Evolutionary conservation across 495 filamentous ascomycete species (phyloP), one percentile per base, ranked within the genome.

Genomic region (Lichenothelia convexa): DNA sequence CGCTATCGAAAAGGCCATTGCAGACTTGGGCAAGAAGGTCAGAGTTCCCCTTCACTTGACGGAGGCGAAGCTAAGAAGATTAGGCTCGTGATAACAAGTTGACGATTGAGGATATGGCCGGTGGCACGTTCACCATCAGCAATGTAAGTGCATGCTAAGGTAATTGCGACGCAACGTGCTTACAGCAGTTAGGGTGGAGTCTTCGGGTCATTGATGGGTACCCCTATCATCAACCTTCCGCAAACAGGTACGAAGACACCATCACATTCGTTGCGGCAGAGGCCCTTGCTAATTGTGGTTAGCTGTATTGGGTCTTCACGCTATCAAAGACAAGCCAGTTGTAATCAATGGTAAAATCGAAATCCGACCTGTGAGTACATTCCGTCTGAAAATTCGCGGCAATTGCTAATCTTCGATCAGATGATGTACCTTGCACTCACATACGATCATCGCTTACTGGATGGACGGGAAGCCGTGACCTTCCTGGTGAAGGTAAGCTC

Each of bases 391-490:
- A 13, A 19, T 12, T 11, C 9, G 20, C 18, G 21, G 5, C 13
- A 32, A 34, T 33, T 50, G 31, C 32, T 40, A n/a, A 27, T 34
- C 36, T 4, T 21, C 20, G 22, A 13, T 13, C 45, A 78, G 70
- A 95, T 97, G 83, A 97, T 97, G 89, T 94, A 92, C 46, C 72
- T 97, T 27, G 91, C 89, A 27, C 70, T 97, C 34, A 97, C 89
- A 12, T 97, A 97, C 53, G 89, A 97, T 50, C 89, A 97, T 58
- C 78, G 89, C 44, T 70, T 95, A 24, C 64, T 97, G 18, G 91
- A 95, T 56, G 91, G 89, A 18, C 74, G 89, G 47, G 89, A 97
- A 63, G 91, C 85, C 9, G 85, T 93, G 19, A 91, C 87, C 41
- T 97, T 97, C 70, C 64, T 97, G 44, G 78, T 97, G 30, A 95